Conservation (phyloP, 2,329 filamentous ascomycete genomes). For the Neofusicoccum umdonicola region DNA sequence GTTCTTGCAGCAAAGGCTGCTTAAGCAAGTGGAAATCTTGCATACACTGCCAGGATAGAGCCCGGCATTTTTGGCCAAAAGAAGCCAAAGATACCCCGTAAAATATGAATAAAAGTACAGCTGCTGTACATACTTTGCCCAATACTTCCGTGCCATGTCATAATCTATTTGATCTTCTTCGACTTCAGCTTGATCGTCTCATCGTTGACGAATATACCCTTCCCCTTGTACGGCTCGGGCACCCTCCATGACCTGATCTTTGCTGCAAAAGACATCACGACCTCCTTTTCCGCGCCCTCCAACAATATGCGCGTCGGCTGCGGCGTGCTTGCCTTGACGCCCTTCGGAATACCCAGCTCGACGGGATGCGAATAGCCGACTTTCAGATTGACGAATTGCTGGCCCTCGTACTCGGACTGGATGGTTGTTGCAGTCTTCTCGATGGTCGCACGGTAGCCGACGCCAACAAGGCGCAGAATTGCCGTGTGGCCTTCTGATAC, state of each 20-base stretch:
- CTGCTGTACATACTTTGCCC: slow-evolving; percentile 2
- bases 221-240: slow-evolving; percentile 98
- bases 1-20: slow-evolving; percentile 58
- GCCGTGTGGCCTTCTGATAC: slow-evolving; percentile 96
- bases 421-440: slow-evolving; percentile 72
- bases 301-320: slow-evolving; percentile 88
- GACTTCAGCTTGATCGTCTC: slow-evolving; percentile 98
- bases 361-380: slow-evolving; percentile 96
- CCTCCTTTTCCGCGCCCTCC: slow-evolving; percentile 82
- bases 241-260: slow-evolving; percentile 82
- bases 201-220: slow-evolving; percentile 97
- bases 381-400: slow-evolving; percentile 89
- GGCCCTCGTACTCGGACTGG: slow-evolving; percentile 67
- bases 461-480: slow-evolving; percentile 87
- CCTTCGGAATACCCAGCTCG: slow-evolving; percentile 78
- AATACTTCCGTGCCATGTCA: background rate
- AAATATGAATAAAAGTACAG: slow-evolving; percentile 15
- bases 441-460: slow-evolving; percentile 88
- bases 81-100: slow-evolving; percentile 14
- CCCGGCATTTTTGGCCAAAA: slow-evolving; percentile 4
- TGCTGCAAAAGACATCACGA: slow-evolving; percentile 88
- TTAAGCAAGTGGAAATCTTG: slow-evolving; percentile 8
- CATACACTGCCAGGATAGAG: background rate
- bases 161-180: slow-evolving; percentile 61
- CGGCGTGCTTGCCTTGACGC: slow-evolving; percentile 82